These are phyloP conservation scores for Lasiosphaeria miniovina DNA, from an alignment of 495 filamentous ascomycete species.

Conservation along the genomic window DNA sequence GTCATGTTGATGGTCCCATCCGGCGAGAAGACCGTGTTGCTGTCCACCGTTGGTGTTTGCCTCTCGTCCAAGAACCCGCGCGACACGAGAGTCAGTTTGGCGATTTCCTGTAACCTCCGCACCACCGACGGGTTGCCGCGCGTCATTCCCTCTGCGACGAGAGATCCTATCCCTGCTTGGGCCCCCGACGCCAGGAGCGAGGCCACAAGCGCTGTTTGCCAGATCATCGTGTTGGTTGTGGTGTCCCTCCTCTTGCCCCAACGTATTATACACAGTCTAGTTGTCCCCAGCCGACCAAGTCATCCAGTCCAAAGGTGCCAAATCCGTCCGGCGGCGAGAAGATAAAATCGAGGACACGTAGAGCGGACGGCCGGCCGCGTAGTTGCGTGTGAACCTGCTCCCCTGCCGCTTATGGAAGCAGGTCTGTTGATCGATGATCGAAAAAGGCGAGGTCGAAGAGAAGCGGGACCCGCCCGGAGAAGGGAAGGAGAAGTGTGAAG, in stretches of 20 bases:
- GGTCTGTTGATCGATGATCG: conserved; percentile 1
- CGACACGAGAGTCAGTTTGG: conserved; percentile 19
- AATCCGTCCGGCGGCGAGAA: conserved; percentile 22
- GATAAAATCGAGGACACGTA: conserved; percentile 1
- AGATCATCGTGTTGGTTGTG: conserved; percentile 25
- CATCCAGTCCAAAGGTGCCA: conserved; percentile 10
- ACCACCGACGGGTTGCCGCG: conserved; percentile 22
- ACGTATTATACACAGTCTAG: conserved; percentile 13
- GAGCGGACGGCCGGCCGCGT: neutral
- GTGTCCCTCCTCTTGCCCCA: conserved; percentile 19
- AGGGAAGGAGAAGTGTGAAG: conserved; percentile 19
- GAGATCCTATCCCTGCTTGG: conserved; percentile 24
- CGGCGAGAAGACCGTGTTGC: conserved; percentile 25
- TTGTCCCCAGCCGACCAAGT: conserved; percentile 3
- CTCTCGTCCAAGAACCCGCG: conserved; percentile 21
- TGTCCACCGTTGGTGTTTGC: conserved; percentile 14
- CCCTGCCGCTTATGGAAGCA: neutral
- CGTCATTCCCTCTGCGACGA: conserved; percentile 27
- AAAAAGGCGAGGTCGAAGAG: neutral
- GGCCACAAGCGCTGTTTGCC: conserved; percentile 27
- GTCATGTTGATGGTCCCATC: conserved; percentile 40
- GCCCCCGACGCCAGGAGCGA: conserved; percentile 29
- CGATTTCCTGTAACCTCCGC: conserved; percentile 27
- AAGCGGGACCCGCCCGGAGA: conserved; percentile 2
- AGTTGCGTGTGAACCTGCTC: neutral